Base-by-base conservation (phyloP, 2,329 filamentous ascomycete genomes). In the Canariomyces notabilis region DNA sequence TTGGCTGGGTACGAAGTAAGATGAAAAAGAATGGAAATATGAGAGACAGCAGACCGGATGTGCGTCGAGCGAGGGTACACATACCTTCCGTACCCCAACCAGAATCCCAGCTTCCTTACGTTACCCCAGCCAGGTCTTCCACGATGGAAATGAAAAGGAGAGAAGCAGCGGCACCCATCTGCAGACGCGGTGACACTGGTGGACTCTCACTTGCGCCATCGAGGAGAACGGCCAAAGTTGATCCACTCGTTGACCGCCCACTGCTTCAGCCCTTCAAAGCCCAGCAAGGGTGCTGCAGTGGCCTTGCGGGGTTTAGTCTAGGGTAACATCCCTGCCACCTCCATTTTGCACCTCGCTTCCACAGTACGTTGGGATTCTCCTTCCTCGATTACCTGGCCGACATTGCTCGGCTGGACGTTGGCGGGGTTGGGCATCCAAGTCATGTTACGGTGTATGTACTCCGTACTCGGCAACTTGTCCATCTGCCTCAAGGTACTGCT, bases 151-250 rank as follows among this genome's bases (percentile, higher is more conserved):
- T n/a, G n/a, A n/a, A n/a, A n/a, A n/a, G n/a, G n/a, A n/a, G n/a
- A n/a, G n/a, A n/a, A n/a, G n/a, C n/a, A n/a, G n/a, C n/a, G n/a
- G n/a, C n/a, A n/a, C n/a, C n/a, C n/a, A 34, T 23, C 23, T 42
- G 44, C 44, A 47, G 44, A 26, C 16, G 22, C 22, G 9, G 14
- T 6, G 6, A 26, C 22, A 26, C 22, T 39, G 33, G 37, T 42
- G 44, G 38, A 38, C 42, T 32, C 34, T 34, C 44, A 23, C 23
- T 47, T 39, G 38, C 44, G 39, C 37, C 44, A 42, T 37, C 44
- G 33, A 3, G 14, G 8, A 42, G 23, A 33, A 46, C 16, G 22
- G 44, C 8, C 35, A 46, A 21, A 22, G 21, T 37, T 12, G 44
- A 15, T 38, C 38, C 44, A 42, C 44, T 20, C n/a, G 20, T n/a